Percentiles rank a stretch among this genome's conserved stretches.
Conservation (phyloP, 306 rosid species). For the Pterocarpus santalinus region DNA sequence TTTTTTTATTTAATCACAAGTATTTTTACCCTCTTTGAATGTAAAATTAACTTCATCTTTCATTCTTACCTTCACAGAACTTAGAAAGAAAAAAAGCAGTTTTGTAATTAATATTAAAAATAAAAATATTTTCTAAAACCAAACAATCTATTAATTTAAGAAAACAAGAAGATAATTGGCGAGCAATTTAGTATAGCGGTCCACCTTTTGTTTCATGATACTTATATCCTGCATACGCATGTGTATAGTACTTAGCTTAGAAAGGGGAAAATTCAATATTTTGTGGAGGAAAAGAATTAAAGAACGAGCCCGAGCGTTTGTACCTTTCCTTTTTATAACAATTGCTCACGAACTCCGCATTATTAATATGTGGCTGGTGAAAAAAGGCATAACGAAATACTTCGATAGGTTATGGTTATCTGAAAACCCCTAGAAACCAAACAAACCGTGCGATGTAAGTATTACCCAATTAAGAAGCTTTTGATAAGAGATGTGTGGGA, state of each 20-base stretch:
- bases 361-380: too few relatives aligned
- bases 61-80: too few relatives aligned
- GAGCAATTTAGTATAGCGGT: neutral
- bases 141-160: too few relatives aligned
- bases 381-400: neutral
- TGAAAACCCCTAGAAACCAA: neutral
- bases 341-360: too few relatives aligned
- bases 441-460: slow-evolving; percentile 9
- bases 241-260: too few relatives aligned
- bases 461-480: neutral
- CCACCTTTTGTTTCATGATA: neutral
- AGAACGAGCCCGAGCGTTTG: neutral
- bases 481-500: neutral
- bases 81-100: too few relatives aligned
- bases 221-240: neutral
- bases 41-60: too few relatives aligned
- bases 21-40: too few relatives aligned
- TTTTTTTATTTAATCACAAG: too few relatives aligned
- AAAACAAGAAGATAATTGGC: too few relatives aligned
- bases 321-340: neutral
- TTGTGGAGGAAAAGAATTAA: neutral
- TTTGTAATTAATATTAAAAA: too few relatives aligned
- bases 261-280: neutral
- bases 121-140: too few relatives aligned
- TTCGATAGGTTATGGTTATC: neutral